Percentiles rank a stretch among this genome's conserved stretches.
phyloP scores from a whole-genome alignment of 2,329 filamentous ascomycete species.

The Hypoxylon sp. region DNA sequence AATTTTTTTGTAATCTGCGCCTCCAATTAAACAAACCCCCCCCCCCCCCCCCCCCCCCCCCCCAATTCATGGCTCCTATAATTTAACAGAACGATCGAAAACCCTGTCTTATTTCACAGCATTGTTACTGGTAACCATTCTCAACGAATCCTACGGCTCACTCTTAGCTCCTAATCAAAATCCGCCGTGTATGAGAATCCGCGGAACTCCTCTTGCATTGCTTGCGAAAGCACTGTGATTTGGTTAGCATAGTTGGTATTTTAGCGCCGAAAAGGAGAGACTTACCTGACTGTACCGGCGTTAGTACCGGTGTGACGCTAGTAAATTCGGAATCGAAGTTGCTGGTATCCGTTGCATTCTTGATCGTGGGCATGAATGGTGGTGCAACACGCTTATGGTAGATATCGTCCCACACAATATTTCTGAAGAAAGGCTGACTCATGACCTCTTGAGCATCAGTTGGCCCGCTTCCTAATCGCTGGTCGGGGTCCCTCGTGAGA shows the following conservation, averaged over 20 bases:
- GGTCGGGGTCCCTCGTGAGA: conserved; percentile 92
- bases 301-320: conserved; percentile 96
- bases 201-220: conserved; percentile 99
- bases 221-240: conserved; percentile 88
- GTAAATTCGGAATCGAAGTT: conserved; percentile 99
- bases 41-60: no score
- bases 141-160: conserved; percentile 11
- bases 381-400: conserved; percentile 94
- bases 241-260: conserved; percentile 45
- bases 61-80: conserved; percentile 28
- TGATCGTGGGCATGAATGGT: conserved; percentile 91
- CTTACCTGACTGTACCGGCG: conserved; percentile 96
- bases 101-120: conserved; percentile 13
- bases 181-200: conserved; percentile 98
- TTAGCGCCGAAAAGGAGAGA: conserved; percentile 44
- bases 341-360: conserved; percentile 96
- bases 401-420: conserved; percentile 98
- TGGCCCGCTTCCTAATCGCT: conserved; percentile 91
- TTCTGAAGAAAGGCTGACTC: conserved; percentile 98
- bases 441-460: conserved; percentile 99
- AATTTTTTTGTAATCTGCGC: no score
- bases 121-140: background rate
- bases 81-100: conserved; percentile 37
- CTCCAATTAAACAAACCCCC: no score
- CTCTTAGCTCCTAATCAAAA: conserved; percentile 72